Percentiles rank a stretch among this genome's conserved stretches.
These are phyloP conservation scores for Eucalyptus pauciflora DNA, from an alignment of 345 rosid species.

Conservation along the genomic window DNA sequence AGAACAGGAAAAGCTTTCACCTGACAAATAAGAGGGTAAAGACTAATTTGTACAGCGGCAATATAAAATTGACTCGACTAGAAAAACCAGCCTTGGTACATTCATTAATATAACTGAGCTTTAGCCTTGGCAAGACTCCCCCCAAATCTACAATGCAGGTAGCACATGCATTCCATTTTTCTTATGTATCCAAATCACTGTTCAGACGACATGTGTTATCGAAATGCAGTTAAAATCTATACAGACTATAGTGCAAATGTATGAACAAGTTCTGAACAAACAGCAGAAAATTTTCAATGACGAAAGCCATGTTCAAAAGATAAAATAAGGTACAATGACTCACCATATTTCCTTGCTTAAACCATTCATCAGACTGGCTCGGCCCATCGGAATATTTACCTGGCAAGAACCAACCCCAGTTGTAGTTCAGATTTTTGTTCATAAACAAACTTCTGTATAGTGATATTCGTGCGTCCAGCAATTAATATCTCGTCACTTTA, in stretches of 20 bases:
- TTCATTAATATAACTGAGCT: neutral
- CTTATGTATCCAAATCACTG: neutral
- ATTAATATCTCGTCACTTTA: neutral
- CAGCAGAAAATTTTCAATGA: neutral
- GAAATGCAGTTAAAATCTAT: neutral
- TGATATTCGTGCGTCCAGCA: neutral
- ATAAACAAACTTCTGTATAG: neutral
- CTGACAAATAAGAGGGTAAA: slow-evolving; percentile 3
- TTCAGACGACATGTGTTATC: neutral
- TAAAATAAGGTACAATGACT: neutral
- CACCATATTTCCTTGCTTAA: slow-evolving; percentile 75
- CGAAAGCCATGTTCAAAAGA: neutral
- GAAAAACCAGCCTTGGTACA: neutral
- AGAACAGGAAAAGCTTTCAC: slow-evolving; percentile 70
- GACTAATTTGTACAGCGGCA: neutral
- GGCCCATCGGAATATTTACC: slow-evolving; percentile 87
- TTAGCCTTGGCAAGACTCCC: neutral
- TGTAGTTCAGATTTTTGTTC: neutral
- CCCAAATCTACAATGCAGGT: neutral
- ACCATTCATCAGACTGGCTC: slow-evolving; percentile 75
- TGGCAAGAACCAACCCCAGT: neutral
- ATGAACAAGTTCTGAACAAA: neutral
- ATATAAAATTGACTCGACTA: neutral
- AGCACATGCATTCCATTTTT: neutral
- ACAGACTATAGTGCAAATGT: neutral